These are phyloP conservation scores for Albizia julibrissin DNA, from an alignment of 306 rosid genomes.

Conservation along the genomic window DNA sequence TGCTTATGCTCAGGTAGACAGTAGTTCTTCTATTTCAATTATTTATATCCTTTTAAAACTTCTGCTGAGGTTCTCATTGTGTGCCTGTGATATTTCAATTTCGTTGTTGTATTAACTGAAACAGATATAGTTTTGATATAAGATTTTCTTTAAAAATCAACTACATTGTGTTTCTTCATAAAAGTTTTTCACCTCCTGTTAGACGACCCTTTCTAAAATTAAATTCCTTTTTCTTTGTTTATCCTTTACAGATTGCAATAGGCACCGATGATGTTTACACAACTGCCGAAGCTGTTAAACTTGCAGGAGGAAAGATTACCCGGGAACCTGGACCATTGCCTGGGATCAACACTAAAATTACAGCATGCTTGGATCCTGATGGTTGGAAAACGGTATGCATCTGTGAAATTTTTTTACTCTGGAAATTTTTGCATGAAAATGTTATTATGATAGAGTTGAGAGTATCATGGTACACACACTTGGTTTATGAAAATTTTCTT, in stretches of 20 bases:
- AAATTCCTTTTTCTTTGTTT: neutral
- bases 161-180: neutral
- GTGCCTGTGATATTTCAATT: constrained; percentile 3
- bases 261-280: constrained; percentile 91
- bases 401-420: neutral
- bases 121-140: neutral
- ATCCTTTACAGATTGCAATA: constrained; percentile 66
- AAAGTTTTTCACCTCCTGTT: neutral
- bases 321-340: constrained; percentile 93
- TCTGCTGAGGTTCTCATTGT: constrained; percentile 1
- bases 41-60: constrained; percentile 19
- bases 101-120: neutral
- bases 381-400: constrained; percentile 93
- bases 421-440: neutral
- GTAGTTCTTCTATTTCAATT: constrained; percentile 16
- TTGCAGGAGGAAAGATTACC: constrained; percentile 79
- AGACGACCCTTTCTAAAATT: constrained; percentile 18
- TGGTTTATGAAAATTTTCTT: neutral
- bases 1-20: constrained; percentile 87
- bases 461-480: neutral
- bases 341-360: constrained; percentile 77
- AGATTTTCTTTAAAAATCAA: neutral
- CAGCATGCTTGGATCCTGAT: constrained; percentile 91
- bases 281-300: constrained; percentile 91
- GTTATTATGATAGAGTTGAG: neutral